Evolutionary conservation across 768 basidiomycete species (phyloP), one percentile per base, ranked within the genome.

Genomic region (Lactifluus rugatus): DNA sequence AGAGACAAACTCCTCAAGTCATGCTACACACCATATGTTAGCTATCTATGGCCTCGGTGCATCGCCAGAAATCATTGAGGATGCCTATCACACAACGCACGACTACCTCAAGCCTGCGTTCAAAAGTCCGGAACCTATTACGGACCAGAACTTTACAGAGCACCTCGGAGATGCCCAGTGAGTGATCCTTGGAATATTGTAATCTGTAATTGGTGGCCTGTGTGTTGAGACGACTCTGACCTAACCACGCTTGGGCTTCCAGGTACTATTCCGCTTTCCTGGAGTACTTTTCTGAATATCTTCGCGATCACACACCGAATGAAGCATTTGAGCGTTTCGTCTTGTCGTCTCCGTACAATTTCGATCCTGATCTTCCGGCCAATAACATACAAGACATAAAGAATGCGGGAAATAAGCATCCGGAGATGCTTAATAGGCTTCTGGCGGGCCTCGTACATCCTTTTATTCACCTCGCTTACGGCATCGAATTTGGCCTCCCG

Each of bases 31-130:
- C 62, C 81, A 79, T 25, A 62, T 79, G 19, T 68, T 84, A 25
- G 81, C 83, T 6, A 74, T 82, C 2, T 87, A 81, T 73, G 73
- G 75, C 0, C 68, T 89, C 11, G 87, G 86, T 2, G 85, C 78
- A 0, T 70, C 74, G 14, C 69, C 67, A 0, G 61, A 67, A 11
- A 64, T 79, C 41, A 67, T 81, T 2, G 67, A 73, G 42, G 75
- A 72, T 4, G 78, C 75, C 3, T 80, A 41, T 19, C 6, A 77
- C 62, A 61, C 69, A 5, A 70, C 64, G 0, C 75, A 80, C 54
- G 73, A 71, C 41, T 75, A 73, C 54, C 72, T 73, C 64, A 66
- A 66, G 1, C 71, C 72, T 9, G 71, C 73, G 2, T 72, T 75
- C 52, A 58, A 66, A 9, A 77, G 83, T 5, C 81, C 82, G 0